Evolutionary conservation across 306 rosid species (phyloP), one percentile per base, ranked within the genome.

Genomic region (Quercus robur): DNA sequence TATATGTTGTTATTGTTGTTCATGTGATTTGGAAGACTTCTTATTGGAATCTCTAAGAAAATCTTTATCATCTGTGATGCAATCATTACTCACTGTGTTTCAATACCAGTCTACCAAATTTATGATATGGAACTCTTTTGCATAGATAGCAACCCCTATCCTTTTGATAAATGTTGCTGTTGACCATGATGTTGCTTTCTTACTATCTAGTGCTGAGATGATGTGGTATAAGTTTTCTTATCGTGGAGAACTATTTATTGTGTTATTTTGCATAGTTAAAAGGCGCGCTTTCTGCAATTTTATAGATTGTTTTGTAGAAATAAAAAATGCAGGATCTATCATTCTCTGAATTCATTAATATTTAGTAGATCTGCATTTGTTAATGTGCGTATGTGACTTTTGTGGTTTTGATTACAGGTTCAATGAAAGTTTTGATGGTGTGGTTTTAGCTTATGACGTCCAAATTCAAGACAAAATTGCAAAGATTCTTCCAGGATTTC

Each of bases 371-470:
- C 55, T 51, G 9, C 58, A 11, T 38, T 25, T 25, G 46, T 7
- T 57, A 6, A 54, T 11, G 44, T 62, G 44, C n/a, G 70, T 78
- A 7, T 12, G 9, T 78, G n/a, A 30, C 73, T 57, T 14, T 12
- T 73, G n/a, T 81, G 80, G 58, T 75, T 72, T 38, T 38, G 13
- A 13, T 76, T 81, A 51, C 85, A 92, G 97, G 76, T 95, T 51
- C 82, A 83, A 52, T 80, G 96, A 95, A 75, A 77, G 3, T 21
- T 84, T 91, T 75, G 97, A 95, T 56, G 99, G 99, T 10, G 91
- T 93, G 62, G 80, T 96, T 13, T 80, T 91, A 86, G 97, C 97
- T 20, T 93, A 89, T 77, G 93, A 91, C 23, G 81, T 89, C 76
- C 78, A 80, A 41, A 80, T 89, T 55, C 64, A 82, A 28, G 91